phyloP scores from a whole-genome alignment of 2,329 filamentous ascomycete genomes.

The Botrytis galanthina region DNA sequence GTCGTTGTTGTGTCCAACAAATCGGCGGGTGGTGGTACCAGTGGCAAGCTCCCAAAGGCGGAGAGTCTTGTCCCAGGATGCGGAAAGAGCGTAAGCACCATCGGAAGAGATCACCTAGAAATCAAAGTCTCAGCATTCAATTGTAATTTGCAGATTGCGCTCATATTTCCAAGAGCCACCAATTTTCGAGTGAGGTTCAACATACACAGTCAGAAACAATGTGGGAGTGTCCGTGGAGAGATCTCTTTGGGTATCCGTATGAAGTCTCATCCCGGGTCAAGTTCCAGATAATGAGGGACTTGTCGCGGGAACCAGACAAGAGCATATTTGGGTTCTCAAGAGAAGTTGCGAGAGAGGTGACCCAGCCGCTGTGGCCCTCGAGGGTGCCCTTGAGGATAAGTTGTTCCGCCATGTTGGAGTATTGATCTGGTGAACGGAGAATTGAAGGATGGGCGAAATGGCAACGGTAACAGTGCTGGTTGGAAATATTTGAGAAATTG shows the following conservation, averaged over 20 bases:
- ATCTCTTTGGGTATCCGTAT: conserved; percentile 99
- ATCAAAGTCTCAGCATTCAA: conserved; percentile 41
- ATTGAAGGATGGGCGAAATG: conserved; percentile 18
- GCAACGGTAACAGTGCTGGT: conserved; percentile 8
- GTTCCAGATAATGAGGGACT: conserved; percentile 99
- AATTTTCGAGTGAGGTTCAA: conserved; percentile 39
- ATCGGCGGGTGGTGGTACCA: conserved; percentile 94
- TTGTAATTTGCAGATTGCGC: conserved; percentile 31
- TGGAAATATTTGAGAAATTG: conserved; percentile 21
- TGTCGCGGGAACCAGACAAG: conserved; percentile 94
- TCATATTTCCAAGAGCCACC: conserved; percentile 11
- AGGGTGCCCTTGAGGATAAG: conserved; percentile 89
- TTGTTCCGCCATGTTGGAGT: conserved; percentile 40
- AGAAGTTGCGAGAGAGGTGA: conserved; percentile 96
- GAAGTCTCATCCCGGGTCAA: conserved; percentile 96
- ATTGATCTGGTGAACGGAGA: conserved; percentile 28
- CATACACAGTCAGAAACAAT: conserved; percentile 99
- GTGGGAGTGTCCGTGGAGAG: conserved; percentile 98
- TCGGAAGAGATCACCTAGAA: conserved; percentile 95
- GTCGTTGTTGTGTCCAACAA: conserved; percentile 99
- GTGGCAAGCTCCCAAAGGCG: conserved; percentile 98
- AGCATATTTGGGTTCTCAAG: conserved; percentile 99
- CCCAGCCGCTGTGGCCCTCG: conserved; percentile 99
- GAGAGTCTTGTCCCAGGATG: conserved; percentile 99
- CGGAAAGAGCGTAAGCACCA: conserved; percentile 97